Percentiles rank a stretch among this genome's conserved stretches.
These are phyloP conservation scores for Euryodendron excelsum DNA, from an alignment of 148 eudicot species.

Conservation along the genomic window DNA sequence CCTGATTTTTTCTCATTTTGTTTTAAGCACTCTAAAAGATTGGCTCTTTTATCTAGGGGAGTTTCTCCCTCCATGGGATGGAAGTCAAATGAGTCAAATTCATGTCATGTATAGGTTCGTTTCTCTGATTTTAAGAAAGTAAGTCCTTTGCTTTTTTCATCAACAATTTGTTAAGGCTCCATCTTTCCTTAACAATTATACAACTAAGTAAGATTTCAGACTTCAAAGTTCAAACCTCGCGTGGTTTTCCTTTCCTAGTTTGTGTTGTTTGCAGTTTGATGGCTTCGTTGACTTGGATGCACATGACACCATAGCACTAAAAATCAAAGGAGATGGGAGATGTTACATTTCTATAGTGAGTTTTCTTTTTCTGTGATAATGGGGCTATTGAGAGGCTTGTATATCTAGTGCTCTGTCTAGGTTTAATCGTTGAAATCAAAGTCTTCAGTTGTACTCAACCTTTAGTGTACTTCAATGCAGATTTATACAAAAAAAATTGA, in stretches of 20 bases:
- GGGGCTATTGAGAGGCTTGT: neutral
- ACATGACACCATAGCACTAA: constrained; percentile 81
- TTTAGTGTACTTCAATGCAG: constrained; percentile 27
- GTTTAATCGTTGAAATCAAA: neutral
- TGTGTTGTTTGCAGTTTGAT: constrained; percentile 61
- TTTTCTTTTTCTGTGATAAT: neutral
- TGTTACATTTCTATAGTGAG: constrained; percentile 86
- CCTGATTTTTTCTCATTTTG: neutral
- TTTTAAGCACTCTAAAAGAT: neutral
- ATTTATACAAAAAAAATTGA: constrained; percentile 87
- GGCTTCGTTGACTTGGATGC: constrained; percentile 96
- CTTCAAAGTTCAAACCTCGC: neutral
- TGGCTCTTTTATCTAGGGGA: neutral
- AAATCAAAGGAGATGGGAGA: constrained; percentile 93
- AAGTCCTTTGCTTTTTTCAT: no score
- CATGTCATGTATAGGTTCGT: neutral
- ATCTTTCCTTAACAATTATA: no score
- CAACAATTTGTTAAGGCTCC: neutral
- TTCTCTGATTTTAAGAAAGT: no score
- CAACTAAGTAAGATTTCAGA: neutral
- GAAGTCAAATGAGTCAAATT: neutral
- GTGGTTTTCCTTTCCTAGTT: no score
- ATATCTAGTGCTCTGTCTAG: neutral
- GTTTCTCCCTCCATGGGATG: neutral
- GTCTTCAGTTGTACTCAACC: neutral